phyloP scores from a whole-genome alignment of 2,329 filamentous ascomycete genomes.

The Phaeophleospora eucalypticola region DNA sequence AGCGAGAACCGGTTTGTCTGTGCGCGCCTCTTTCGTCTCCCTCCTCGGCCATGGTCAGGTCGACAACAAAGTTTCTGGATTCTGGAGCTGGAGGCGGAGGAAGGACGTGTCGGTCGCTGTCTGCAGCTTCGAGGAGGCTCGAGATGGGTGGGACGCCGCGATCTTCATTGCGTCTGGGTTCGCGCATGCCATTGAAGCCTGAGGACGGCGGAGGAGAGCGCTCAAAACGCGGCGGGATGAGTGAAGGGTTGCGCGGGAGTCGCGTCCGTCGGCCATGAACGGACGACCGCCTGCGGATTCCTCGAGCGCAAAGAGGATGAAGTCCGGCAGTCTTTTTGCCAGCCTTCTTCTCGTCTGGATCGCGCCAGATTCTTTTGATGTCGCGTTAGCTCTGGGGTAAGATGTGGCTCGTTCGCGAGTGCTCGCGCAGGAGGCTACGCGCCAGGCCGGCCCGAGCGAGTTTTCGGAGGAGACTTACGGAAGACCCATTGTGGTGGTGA shows the following conservation, averaged over 20 bases:
- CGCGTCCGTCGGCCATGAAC: constrained; percentile 28
- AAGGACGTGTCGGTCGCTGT: constrained; percentile 13
- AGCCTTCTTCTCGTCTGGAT: constrained; percentile 45
- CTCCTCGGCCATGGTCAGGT: not conserved
- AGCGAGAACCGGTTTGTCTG: not conserved
- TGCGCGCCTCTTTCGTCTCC: not conserved
- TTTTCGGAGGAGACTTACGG: constrained; percentile 38
- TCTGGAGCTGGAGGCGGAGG: constrained; percentile 25
- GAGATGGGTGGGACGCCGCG: constrained; percentile 29
- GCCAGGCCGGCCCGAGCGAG: constrained; percentile 6
- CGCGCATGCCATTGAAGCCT: constrained; percentile 16
- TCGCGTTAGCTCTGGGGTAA: constrained; percentile 10
- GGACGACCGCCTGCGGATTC: constrained; percentile 50
- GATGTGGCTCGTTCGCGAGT: constrained; percentile 4
- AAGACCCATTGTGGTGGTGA: constrained; percentile 42
- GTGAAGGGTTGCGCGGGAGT: constrained; percentile 26
- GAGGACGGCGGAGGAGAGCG: constrained; percentile 22
- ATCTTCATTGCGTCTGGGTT: constrained; percentile 18
- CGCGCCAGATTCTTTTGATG: constrained; percentile 46
- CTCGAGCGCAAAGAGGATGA: constrained; percentile 54
- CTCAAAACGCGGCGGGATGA: constrained; percentile 24
- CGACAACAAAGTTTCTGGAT: constrained; percentile 19
- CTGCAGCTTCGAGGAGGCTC: constrained; percentile 28
- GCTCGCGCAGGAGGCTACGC: constrained; percentile 6
- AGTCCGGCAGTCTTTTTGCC: constrained; percentile 37